These are phyloP conservation scores for Citrullus mucosospermus DNA, from an alignment of 306 rosid species.

Conservation along the genomic window DNA sequence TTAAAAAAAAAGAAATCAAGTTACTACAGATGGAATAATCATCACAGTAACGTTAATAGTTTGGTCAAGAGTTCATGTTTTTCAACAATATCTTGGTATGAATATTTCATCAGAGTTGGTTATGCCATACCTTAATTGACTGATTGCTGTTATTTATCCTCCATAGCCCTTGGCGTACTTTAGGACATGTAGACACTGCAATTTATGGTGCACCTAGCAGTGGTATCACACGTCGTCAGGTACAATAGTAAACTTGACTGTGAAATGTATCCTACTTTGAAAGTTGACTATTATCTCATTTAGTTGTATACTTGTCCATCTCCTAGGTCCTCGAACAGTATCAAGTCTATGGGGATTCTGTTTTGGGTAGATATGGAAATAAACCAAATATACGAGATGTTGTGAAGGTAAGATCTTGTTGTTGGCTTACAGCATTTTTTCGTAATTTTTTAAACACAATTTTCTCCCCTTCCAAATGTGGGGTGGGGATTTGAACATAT, in stretches of 20 bases:
- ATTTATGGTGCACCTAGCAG: conserved; percentile 73
- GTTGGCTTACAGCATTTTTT: not conserved
- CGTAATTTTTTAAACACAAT: not conserved
- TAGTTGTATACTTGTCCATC: not conserved
- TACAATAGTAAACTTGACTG: conserved; percentile 28
- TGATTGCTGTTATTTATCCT: conserved; percentile 18
- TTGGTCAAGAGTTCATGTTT: not conserved
- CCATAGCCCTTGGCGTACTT: conserved; percentile 73
- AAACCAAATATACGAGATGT: conserved; percentile 70
- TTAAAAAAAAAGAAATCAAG: too few species aligned
- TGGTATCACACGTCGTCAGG: conserved; percentile 82
- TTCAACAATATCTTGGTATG: not conserved
- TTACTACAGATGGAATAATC: not conserved
- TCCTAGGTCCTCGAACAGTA: conserved; percentile 63
- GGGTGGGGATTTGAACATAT: not conserved
- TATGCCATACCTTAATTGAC: not conserved
- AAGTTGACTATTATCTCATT: conserved; percentile 6
- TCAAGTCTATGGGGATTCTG: conserved; percentile 79
- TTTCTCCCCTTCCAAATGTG: not conserved
- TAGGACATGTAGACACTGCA: conserved; percentile 73
- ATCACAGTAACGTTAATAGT: not conserved
- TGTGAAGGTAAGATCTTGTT: conserved; percentile 45
- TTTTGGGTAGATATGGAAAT: conserved; percentile 53
- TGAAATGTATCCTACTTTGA: conserved; percentile 12
- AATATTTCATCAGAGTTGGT: not conserved